Percentiles rank a stretch among this genome's conserved stretches.
These are phyloP conservation scores for Candida sp. DNA, from an alignment of 1,139 yeast genomes.

Conservation along the genomic window DNA sequence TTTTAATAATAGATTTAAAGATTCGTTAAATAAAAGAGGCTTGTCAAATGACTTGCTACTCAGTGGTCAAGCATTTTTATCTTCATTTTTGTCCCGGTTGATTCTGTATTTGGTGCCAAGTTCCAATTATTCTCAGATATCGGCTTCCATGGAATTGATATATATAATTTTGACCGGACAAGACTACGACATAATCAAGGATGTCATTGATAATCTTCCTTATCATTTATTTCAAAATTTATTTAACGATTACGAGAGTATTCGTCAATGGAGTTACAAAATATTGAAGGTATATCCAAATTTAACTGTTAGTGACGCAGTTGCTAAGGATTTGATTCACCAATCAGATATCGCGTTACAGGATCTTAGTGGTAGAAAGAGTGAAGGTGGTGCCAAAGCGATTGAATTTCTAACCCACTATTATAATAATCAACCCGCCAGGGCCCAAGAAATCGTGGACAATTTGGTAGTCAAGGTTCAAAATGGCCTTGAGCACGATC, in stretches of 20 bases:
- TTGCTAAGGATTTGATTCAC: constrained; percentile 17
- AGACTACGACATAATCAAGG: constrained; percentile 2
- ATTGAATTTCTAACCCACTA: constrained; percentile 6
- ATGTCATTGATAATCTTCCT: constrained; percentile 22
- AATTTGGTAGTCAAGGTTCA: constrained; percentile 1
- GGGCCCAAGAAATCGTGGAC: constrained; percentile 1
- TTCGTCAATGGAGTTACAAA: constrained; percentile 51
- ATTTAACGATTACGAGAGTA: constrained; percentile 72
- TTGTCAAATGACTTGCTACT: constrained; percentile 8
- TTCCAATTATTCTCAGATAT: constrained; percentile 61
- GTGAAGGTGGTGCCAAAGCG: constrained; percentile 76
- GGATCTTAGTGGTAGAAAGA: constrained; percentile 64
- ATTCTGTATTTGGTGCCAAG: constrained; percentile 55
- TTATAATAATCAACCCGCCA: constrained; percentile 1
- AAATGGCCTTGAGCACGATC: not conserved
- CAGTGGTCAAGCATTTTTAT: constrained; percentile 41
- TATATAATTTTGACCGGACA: not conserved
- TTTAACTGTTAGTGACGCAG: constrained; percentile 2
- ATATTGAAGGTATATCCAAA: constrained; percentile 50
- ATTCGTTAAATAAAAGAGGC: constrained; percentile 51
- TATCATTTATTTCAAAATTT: constrained; percentile 57
- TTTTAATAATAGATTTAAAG: constrained; percentile 54
- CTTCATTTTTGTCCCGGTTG: constrained; percentile 39
- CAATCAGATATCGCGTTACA: constrained; percentile 44
- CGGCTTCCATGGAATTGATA: constrained; percentile 2